phyloP scores from a whole-genome alignment of 1,139 yeast species.

The Eremothecium cymbalariae region DNA sequence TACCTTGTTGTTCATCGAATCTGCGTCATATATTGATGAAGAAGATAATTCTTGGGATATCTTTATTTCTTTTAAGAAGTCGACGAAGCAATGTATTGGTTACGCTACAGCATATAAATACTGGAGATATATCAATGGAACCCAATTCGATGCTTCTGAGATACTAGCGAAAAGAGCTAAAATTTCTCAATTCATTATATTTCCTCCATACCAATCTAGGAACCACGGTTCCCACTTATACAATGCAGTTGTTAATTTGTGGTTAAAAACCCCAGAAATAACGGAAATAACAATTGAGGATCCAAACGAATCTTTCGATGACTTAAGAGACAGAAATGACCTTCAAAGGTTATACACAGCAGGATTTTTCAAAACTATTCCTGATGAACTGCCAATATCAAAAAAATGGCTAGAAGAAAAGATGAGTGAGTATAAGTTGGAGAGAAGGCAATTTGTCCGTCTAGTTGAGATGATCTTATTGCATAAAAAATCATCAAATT shows the following conservation, averaged over 20 bases:
- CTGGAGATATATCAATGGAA: conserved; percentile 61
- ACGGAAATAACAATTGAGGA: conserved; percentile 85
- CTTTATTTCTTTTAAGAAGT: conserved; percentile 32
- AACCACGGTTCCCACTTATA: conserved; percentile 68
- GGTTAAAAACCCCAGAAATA: conserved; percentile 49
- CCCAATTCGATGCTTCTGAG: conserved; percentile 43
- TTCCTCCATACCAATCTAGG: conserved; percentile 72
- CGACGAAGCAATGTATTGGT: conserved; percentile 48
- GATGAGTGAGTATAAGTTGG: conserved; percentile 46
- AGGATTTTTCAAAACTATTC: conserved; percentile 27
- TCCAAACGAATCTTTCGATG: conserved; percentile 90
- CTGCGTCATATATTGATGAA: conserved; percentile 80
- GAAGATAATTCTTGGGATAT: conserved; percentile 68
- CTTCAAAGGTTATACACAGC: conserved; percentile 42
- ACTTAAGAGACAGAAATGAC: conserved; percentile 78
- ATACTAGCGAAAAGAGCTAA: conserved; percentile 49
- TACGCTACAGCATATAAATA: conserved; percentile 79
- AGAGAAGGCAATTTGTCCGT: conserved; percentile 68
- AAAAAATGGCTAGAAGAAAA: conserved; percentile 38
- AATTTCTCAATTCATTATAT: conserved; percentile 76
- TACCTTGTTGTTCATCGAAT: conserved; percentile 81
- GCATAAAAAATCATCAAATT: conserved; percentile 31
- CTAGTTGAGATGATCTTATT: conserved; percentile 68
- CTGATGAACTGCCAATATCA: conserved; percentile 17
- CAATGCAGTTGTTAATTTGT: conserved; percentile 42